A percentile compares a stretch with the other conserved stretches of the same genome.
phyloP scores from a whole-genome alignment of 176 grass and related monocot genomes.

The Tillandsia fasciculata region DNA sequence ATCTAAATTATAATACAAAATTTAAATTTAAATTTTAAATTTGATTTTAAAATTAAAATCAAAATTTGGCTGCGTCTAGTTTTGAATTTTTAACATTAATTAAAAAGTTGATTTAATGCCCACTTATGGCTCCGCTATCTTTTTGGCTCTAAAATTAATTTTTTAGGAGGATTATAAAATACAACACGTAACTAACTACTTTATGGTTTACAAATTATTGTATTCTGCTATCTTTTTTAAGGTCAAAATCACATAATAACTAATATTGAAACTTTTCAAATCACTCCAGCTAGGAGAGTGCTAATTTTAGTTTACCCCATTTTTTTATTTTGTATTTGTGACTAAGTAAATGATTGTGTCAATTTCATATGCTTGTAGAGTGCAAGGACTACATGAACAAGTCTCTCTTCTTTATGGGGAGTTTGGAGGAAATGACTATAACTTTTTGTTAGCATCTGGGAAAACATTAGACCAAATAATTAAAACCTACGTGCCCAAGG shows the following conservation, averaged over 20 bases:
- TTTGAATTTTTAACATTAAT: too few relatives aligned
- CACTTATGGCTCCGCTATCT: too few relatives aligned
- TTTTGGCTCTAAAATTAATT: too few relatives aligned
- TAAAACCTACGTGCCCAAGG: slow-evolving; percentile 9
- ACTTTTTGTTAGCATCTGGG: not conserved
- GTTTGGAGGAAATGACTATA: slow-evolving; percentile 34
- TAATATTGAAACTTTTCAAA: not conserved
- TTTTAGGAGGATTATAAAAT: too few relatives aligned
- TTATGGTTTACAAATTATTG: not conserved
- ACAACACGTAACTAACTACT: too few relatives aligned
- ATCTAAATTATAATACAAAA: too few relatives aligned
- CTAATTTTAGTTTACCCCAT: not conserved
- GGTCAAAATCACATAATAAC: not conserved
- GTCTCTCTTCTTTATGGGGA: slow-evolving; percentile 29
- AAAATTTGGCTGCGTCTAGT: too few relatives aligned
- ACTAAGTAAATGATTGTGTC: too few relatives aligned
- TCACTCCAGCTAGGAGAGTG: not conserved
- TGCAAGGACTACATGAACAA: slow-evolving; percentile 21
- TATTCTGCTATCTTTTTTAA: not conserved
- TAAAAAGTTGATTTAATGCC: too few relatives aligned
- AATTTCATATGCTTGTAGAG: not conserved
- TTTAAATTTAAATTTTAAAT: too few relatives aligned
- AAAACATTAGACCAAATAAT: slow-evolving; percentile 13
- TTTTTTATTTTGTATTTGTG: too few relatives aligned
- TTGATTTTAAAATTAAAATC: too few relatives aligned